phyloP scores from a whole-genome alignment of 1,284 basidiomycete genomes.

The Anthracocystis walkeri region DNA sequence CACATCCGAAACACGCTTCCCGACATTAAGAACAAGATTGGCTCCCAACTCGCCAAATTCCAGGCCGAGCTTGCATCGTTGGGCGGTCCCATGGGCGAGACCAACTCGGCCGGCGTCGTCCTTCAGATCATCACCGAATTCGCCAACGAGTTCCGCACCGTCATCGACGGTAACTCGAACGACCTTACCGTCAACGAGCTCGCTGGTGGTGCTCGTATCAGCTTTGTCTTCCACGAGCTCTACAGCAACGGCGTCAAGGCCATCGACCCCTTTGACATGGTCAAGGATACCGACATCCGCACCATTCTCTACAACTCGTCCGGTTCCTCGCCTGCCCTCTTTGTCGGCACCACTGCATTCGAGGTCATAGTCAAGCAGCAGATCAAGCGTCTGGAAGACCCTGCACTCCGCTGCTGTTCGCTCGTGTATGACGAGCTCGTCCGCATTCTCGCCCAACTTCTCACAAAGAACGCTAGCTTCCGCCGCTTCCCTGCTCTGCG shows the following conservation, averaged over 20 bases:
- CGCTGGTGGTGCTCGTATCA: conserved; percentile 95
- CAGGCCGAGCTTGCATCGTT: conserved; percentile 97
- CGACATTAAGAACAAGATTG: conserved; percentile 98
- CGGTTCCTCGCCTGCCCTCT: conserved; percentile 92
- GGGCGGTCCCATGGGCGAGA: conserved; percentile 94
- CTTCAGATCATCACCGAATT: conserved; percentile 97
- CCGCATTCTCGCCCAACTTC: conserved; percentile 96
- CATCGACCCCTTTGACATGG: conserved; percentile 89
- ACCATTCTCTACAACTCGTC: conserved; percentile 99
- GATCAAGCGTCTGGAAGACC: conserved; percentile 94
- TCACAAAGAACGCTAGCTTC: conserved; percentile 91
- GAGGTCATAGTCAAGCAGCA: conserved; percentile 98
- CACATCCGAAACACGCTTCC: conserved; percentile 98
- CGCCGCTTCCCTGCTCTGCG: conserved; percentile 94
- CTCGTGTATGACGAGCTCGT: conserved; percentile 99
- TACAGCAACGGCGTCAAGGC: conserved; percentile 91
- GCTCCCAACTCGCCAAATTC: conserved; percentile 98
- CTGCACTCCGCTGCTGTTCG: conserved; percentile 94
- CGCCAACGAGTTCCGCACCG: conserved; percentile 94
- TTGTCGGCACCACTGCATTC: conserved; percentile 97
- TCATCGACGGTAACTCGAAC: conserved; percentile 97
- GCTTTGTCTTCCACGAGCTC: conserved; percentile 99
- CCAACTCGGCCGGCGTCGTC: conserved; percentile 76
- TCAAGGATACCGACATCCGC: conserved; percentile 93
- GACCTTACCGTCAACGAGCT: conserved; percentile 98